Conservation (phyloP, 345 rosid genomes). For the Linum usitatissimum region DNA sequence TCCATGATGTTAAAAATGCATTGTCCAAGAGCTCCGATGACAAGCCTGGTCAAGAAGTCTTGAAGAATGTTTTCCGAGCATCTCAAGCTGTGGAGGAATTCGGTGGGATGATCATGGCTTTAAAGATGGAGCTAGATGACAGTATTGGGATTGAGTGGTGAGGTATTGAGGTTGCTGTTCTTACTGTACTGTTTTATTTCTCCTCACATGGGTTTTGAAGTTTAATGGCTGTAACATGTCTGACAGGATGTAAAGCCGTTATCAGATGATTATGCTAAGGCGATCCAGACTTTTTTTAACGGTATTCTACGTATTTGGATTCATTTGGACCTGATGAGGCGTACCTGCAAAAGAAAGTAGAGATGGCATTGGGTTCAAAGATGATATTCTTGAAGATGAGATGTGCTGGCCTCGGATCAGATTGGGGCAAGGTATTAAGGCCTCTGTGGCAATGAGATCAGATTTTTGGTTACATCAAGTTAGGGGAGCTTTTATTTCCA, state of each 20-base stretch:
- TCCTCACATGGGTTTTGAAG: not conserved
- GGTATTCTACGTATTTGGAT: slow-evolving; percentile 52
- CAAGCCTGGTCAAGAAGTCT: slow-evolving; percentile 58
- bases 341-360: slow-evolving; percentile 79
- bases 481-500: no score
- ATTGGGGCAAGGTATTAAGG: slow-evolving; percentile 81
- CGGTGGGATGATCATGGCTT: slow-evolving; percentile 47
- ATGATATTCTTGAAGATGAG: slow-evolving; percentile 98
- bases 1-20: slow-evolving; percentile 45
- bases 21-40: slow-evolving; percentile 54
- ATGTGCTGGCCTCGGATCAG: slow-evolving; percentile 74
- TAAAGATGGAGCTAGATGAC: slow-evolving; percentile 88
- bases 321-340: slow-evolving; percentile 71
- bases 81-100: slow-evolving; percentile 93
- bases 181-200: not conserved
- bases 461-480: no score
- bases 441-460: not conserved
- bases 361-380: slow-evolving; percentile 81
- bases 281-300: slow-evolving; percentile 46
- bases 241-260: slow-evolving; percentile 64
- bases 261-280: slow-evolving; percentile 36
- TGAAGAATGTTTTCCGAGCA: slow-evolving; percentile 57
- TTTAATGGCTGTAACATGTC: slow-evolving; percentile 16
- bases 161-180: slow-evolving; percentile 35
- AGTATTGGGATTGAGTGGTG: slow-evolving; percentile 75